These are phyloP conservation scores for Apiotrichum sp. DNA, from an alignment of 1,284 basidiomycete species.

Conservation along the genomic window DNA sequence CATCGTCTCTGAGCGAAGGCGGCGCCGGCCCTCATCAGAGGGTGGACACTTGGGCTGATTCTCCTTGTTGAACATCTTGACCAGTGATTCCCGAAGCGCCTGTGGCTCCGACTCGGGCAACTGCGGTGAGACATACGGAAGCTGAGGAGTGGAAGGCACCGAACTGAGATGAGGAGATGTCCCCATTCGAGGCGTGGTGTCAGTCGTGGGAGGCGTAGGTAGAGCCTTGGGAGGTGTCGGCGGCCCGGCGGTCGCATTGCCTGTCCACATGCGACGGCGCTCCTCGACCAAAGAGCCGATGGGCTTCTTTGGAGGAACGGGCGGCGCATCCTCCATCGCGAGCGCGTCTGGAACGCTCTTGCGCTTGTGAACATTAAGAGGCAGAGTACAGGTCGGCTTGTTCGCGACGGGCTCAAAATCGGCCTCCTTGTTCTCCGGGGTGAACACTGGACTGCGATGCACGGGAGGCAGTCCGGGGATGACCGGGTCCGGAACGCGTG, in stretches of 20 bases:
- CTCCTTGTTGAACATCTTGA: constrained; percentile 28
- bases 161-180: too few species aligned
- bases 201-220: neutral
- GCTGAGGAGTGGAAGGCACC: neutral
- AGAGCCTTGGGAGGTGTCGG: neutral
- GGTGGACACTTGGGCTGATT: neutral
- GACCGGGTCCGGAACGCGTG: too few species aligned
- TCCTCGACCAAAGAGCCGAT: neutral
- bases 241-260: neutral
- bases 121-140: neutral
- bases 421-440: too few species aligned
- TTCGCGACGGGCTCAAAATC: neutral
- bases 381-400: neutral
- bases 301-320: constrained; percentile 5
- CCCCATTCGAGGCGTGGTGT: too few species aligned
- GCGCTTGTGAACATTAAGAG: neutral
- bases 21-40: neutral
- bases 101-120: constrained; percentile 1
- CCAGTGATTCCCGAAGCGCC: constrained; percentile 26
- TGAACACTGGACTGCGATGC: too few species aligned
- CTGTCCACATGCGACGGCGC: neutral
- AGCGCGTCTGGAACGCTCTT: neutral
- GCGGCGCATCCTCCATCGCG: neutral
- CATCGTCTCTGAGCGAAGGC: constrained; percentile 1
- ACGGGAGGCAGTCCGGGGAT: too few species aligned